phyloP scores from a whole-genome alignment of 106 monocot genomes.

The Apostasia ramifera region DNA sequence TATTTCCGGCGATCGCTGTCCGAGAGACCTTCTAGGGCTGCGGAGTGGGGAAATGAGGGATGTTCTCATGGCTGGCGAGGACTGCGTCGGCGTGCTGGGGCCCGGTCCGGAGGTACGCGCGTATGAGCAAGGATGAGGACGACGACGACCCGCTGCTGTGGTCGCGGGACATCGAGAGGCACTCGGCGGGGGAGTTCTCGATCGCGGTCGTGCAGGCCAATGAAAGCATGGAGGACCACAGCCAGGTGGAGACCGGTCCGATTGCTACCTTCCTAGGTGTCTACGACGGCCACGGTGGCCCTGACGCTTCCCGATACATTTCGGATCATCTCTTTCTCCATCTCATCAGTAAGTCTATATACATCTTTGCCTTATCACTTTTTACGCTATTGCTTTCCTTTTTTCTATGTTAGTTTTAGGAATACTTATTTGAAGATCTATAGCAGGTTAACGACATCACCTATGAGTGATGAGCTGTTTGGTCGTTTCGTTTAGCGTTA shows the following conservation, averaged over 20 bases:
- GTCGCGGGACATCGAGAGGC: slow-evolving; percentile 61
- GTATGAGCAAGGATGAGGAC: slow-evolving; percentile 74
- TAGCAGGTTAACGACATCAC: too few relatives aligned
- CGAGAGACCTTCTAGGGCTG: background rate
- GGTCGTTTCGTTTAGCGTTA: too few relatives aligned
- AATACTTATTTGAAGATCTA: too few relatives aligned
- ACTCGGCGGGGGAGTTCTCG: slow-evolving; percentile 77
- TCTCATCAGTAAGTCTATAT: slow-evolving; percentile 1
- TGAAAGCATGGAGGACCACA: slow-evolving; percentile 69
- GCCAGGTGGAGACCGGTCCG: slow-evolving; percentile 76
- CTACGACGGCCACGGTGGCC: slow-evolving; percentile 21
- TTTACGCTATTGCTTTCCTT: too few relatives aligned
- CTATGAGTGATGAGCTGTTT: too few relatives aligned
- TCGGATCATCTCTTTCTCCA: slow-evolving; percentile 15
- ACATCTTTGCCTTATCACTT: too few relatives aligned
- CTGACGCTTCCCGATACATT: slow-evolving; percentile 16
- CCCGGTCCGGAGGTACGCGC: slow-evolving; percentile 57
- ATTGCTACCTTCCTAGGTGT: slow-evolving; percentile 42
- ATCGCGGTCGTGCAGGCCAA: slow-evolving; percentile 84
- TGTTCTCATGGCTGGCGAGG: slow-evolving; percentile 67
- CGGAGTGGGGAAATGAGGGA: slow-evolving; percentile 69
- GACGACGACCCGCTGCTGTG: slow-evolving; percentile 58
- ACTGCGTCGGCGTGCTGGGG: slow-evolving; percentile 48
- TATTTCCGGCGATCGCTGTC: background rate
- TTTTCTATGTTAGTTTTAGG: too few relatives aligned